phyloP scores from a whole-genome alignment of 345 rosid genomes.

The Brassica carinata region DNA sequence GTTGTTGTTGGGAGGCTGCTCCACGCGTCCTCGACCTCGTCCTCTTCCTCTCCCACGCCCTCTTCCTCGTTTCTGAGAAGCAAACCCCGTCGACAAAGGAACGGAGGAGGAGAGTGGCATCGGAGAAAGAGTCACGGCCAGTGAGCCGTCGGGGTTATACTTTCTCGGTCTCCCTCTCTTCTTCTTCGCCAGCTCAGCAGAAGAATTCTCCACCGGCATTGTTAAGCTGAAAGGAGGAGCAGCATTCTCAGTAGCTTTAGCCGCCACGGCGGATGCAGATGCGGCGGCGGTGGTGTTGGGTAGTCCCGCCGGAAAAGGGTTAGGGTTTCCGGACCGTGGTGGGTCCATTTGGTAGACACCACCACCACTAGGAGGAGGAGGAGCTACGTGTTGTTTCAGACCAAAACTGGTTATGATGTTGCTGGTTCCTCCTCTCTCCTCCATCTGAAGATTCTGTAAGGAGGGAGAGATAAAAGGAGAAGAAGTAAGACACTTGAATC shows the following conservation, averaged over 20 bases:
- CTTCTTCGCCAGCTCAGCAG: slow-evolving; percentile 55
- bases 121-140: slow-evolving; percentile 66
- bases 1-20: neutral
- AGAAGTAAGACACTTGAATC: slow-evolving; percentile 36
- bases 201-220: slow-evolving; percentile 39
- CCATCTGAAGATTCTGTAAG: slow-evolving; percentile 49
- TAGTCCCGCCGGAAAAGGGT: slow-evolving; percentile 39
- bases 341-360: slow-evolving; percentile 47
- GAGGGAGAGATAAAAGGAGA: slow-evolving; percentile 32
- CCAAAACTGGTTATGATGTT: slow-evolving; percentile 44
- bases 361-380: slow-evolving; percentile 41
- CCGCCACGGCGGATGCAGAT: slow-evolving; percentile 8
- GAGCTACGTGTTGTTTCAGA: slow-evolving; percentile 56
- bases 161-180: slow-evolving; percentile 95
- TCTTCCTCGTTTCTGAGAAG: slow-evolving; percentile 63
- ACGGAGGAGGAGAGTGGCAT: slow-evolving; percentile 88
- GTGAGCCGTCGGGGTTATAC: slow-evolving; percentile 67
- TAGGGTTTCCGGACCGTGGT: slow-evolving; percentile 49
- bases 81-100: slow-evolving; percentile 58
- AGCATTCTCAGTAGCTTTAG: slow-evolving; percentile 24
- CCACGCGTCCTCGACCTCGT: slow-evolving; percentile 57
- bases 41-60: slow-evolving; percentile 64
- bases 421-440: slow-evolving; percentile 54
- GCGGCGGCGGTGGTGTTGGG: slow-evolving; percentile 14
- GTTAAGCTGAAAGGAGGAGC: slow-evolving; percentile 35